Percentiles rank a stretch among this genome's conserved stretches.
These are phyloP conservation scores for Guadua angustifolia DNA, from an alignment of 176 grass and related monocot genomes.

Conservation along the genomic window DNA sequence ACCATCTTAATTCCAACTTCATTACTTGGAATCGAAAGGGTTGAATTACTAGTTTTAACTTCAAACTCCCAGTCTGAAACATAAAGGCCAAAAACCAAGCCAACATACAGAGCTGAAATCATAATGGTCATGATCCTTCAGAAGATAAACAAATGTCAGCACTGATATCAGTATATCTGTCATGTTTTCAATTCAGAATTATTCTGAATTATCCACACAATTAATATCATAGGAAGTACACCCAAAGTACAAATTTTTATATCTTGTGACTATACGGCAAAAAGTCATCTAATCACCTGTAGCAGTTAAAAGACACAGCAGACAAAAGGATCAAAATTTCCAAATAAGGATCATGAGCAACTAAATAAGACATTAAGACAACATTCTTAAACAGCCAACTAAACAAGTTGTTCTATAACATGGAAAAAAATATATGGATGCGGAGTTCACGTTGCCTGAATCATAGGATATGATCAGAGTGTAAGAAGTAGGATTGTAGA, in stretches of 20 bases:
- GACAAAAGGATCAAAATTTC: background rate
- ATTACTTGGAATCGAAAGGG: slow-evolving; percentile 46
- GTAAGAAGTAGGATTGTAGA: slow-evolving; percentile 5
- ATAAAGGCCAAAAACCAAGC: slow-evolving; percentile 77
- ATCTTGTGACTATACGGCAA: background rate
- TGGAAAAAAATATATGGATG: background rate
- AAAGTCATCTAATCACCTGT: background rate
- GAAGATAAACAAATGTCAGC: slow-evolving; percentile 39
- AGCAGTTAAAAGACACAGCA: slow-evolving; percentile 18
- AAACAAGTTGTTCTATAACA: slow-evolving; percentile 1
- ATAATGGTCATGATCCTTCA: slow-evolving; percentile 75
- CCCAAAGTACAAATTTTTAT: background rate
- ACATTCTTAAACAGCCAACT: background rate
- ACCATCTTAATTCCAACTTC: slow-evolving; percentile 53
- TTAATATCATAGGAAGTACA: slow-evolving; percentile 11
- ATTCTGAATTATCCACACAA: background rate
- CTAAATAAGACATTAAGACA: background rate
- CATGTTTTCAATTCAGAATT: slow-evolving; percentile 18
- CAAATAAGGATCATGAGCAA: slow-evolving; percentile 7
- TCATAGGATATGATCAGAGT: background rate
- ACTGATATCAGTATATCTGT: slow-evolving; percentile 10
- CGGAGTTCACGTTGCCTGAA: background rate
- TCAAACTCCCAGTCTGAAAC: slow-evolving; percentile 86
- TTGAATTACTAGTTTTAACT: slow-evolving; percentile 64
- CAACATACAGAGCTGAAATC: slow-evolving; percentile 67